Percentiles rank a stretch among this genome's conserved stretches.
These are phyloP conservation scores for Rubia tinctorum DNA, from an alignment of 305 asterid genomes.

Conservation along the genomic window DNA sequence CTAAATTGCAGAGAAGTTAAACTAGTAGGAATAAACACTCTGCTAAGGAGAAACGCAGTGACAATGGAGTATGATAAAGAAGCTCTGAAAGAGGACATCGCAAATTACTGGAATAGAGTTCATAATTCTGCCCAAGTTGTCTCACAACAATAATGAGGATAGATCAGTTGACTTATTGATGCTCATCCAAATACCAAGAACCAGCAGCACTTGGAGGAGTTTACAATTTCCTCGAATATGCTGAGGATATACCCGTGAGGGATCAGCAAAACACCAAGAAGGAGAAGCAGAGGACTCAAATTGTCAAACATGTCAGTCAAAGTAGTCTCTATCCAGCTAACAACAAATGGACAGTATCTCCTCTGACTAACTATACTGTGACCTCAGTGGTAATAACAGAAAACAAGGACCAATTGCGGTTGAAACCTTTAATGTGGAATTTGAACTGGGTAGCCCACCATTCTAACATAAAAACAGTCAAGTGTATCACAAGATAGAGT, in stretches of 20 bases:
- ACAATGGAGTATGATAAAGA: not conserved
- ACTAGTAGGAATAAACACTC: not conserved
- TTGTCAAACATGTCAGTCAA: not conserved
- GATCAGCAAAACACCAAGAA: not conserved
- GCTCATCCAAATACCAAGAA: not conserved
- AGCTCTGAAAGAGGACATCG: not conserved
- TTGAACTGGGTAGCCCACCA: not conserved
- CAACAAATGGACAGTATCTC: not conserved
- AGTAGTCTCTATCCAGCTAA: not conserved
- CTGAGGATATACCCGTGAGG: too few relatives aligned
- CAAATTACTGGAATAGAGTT: not conserved
- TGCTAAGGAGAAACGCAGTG: not conserved
- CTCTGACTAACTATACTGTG: not conserved
- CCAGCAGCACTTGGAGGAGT: too few relatives aligned
- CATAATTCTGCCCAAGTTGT: not conserved
- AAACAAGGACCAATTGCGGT: not conserved
- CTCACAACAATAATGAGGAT: not conserved
- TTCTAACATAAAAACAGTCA: not conserved
- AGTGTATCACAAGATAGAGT: not conserved
- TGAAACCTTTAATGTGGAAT: not conserved
- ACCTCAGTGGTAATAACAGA: not conserved
- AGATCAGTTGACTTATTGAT: not conserved
- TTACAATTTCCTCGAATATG: too few relatives aligned
- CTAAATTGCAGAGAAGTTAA: not conserved
- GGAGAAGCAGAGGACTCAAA: not conserved